A percentile compares a stretch with the other conserved stretches of the same genome.
Evolutionary conservation across 2,329 filamentous ascomycete species (phyloP).

Genomic region (Penicillium aurantiogriseum): DNA sequence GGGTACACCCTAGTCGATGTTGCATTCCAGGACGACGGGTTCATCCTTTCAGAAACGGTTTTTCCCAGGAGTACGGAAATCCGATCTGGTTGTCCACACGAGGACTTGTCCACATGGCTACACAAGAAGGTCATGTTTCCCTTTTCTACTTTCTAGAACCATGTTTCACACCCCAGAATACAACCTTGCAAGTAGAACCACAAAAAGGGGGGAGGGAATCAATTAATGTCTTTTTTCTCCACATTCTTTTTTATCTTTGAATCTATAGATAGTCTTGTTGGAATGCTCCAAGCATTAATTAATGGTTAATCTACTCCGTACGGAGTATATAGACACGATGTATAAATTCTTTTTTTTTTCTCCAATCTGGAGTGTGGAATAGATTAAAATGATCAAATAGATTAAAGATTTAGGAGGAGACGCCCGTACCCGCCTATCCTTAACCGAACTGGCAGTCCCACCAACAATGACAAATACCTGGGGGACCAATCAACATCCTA

Average conservation of each 20-base stretch:
- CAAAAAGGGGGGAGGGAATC: not conserved
- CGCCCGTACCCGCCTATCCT: conserved; percentile 20
- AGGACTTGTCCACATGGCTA: conserved; percentile 24
- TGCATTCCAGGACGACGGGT: conserved; percentile 26
- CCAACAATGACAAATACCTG: conserved; percentile 26
- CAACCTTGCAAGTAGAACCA: not conserved
- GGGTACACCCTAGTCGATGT: conserved; percentile 27
- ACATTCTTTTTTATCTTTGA: not conserved
- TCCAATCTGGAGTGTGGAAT: conserved; percentile 16
- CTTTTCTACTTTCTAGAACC: not conserved
- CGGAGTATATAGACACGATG: not conserved
- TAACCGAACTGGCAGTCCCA: conserved; percentile 13
- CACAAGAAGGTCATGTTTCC: not conserved
- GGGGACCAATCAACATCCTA: conserved; percentile 14
- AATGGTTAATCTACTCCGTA: not conserved
- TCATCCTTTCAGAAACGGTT: conserved; percentile 23
- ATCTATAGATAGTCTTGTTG: not conserved
- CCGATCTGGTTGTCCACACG: conserved; percentile 25
- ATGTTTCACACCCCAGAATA: not conserved
- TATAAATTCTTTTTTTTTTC: not conserved
- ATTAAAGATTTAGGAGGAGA: conserved; percentile 8
- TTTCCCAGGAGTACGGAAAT: conserved; percentile 23
- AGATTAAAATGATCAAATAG: conserved; percentile 15
- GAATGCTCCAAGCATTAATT: not conserved
- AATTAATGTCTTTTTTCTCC: not conserved